Evolutionary conservation across 2,329 filamentous ascomycete species (phyloP).

Genomic region (Capronia americana): DNA sequence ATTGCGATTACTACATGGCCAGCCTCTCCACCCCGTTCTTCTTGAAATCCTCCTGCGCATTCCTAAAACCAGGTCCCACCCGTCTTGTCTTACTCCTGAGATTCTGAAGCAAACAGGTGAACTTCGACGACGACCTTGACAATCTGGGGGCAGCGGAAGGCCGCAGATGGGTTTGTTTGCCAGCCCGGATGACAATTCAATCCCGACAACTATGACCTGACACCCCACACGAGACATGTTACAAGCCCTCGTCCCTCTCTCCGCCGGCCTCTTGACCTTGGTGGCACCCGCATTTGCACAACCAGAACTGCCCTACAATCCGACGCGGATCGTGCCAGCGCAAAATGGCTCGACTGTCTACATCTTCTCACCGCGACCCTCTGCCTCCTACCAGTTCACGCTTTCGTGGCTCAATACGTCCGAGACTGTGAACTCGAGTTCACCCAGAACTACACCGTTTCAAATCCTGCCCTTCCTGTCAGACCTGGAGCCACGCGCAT

Average conservation of each 20-base stretch:
- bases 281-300: constrained; percentile 44
- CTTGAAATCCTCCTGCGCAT: constrained; percentile 6
- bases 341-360: constrained; percentile 67
- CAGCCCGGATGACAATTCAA: constrained; percentile 30
- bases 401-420: constrained; percentile 73
- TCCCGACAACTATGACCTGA: constrained; percentile 33
- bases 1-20: constrained; percentile 11
- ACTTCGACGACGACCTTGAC: constrained; percentile 11
- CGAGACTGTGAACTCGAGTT: constrained; percentile 58
- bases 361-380: constrained; percentile 67
- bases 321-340: constrained; percentile 71
- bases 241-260: constrained; percentile 22
- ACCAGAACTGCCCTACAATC: constrained; percentile 75
- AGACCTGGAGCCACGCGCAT: constrained; percentile 60
- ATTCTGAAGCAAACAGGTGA: constrained; percentile 17
- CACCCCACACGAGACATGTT: constrained; percentile 26
- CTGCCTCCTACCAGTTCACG: constrained; percentile 53
- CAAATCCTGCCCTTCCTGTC: constrained; percentile 68
- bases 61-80: constrained; percentile 2
- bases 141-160: constrained; percentile 19
- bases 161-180: constrained; percentile 36
- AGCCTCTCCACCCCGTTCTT: constrained; percentile 11
- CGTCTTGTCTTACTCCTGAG: not conserved
- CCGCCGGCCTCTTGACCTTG: constrained; percentile 28
- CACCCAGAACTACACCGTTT: constrained; percentile 47